A percentile compares a stretch with the other conserved stretches of the same genome.
These are phyloP conservation scores for Citrus hindsii DNA, from an alignment of 345 rosid genomes.

Conservation along the genomic window DNA sequence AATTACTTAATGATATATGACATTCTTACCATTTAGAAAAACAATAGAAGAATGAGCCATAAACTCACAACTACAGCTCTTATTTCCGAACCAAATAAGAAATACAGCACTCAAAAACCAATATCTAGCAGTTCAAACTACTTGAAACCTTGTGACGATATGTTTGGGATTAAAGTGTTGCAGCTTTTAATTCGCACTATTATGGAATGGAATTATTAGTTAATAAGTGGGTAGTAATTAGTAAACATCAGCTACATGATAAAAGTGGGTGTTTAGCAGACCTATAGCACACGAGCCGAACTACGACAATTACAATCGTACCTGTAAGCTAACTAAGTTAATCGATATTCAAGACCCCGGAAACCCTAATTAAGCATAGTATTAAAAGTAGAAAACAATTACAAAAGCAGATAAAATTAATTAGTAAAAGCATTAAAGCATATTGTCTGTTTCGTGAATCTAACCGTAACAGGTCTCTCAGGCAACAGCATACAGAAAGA, in stretches of 20 bases:
- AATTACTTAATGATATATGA: neutral
- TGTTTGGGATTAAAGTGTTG: neutral
- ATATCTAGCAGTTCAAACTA: neutral
- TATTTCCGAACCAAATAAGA: neutral
- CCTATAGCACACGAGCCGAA: neutral
- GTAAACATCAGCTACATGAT: neutral
- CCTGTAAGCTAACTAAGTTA: neutral
- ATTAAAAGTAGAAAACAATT: neutral
- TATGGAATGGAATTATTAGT: neutral
- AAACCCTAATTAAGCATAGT: conserved; percentile 2
- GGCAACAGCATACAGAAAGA: conserved; percentile 55
- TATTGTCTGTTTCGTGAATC: neutral
- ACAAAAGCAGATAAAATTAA: neutral
- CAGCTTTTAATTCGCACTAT: neutral
- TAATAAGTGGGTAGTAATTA: neutral
- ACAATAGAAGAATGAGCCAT: neutral
- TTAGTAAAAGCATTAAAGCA: neutral
- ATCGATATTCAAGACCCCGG: neutral
- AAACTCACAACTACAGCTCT: neutral
- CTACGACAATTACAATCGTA: too few species aligned
- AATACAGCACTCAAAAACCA: neutral
- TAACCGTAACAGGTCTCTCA: conserved; percentile 75
- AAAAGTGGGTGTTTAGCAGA: neutral
- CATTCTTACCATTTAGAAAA: neutral
- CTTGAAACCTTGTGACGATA: neutral